Evolutionary conservation across 2,329 filamentous ascomycete species (phyloP).

Genomic region (Fonsecaea pugnacius): DNA sequence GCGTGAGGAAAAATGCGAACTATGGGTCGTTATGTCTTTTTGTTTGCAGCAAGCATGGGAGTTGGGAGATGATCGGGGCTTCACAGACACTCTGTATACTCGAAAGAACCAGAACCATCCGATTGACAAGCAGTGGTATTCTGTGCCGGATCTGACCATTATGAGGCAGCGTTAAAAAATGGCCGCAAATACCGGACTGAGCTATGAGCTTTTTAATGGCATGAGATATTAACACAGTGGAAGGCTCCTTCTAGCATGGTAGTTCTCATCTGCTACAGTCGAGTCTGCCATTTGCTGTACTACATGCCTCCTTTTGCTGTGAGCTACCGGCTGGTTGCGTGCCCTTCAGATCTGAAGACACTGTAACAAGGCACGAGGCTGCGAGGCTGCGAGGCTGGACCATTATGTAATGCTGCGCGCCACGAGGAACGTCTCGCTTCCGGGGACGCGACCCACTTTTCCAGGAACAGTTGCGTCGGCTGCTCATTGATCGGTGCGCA

Average conservation of each 20-base stretch:
- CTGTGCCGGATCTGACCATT: neutral
- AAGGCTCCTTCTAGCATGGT: neutral
- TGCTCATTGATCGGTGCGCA: neutral
- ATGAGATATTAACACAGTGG: neutral
- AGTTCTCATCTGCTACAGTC: neutral
- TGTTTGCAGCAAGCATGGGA: slow-evolving; percentile 6
- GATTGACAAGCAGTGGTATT: neutral
- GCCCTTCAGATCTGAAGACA: neutral
- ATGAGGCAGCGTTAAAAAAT: neutral
- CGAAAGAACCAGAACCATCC: neutral
- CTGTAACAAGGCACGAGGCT: neutral
- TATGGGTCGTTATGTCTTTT: neutral
- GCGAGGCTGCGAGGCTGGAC: neutral
- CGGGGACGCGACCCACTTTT: slow-evolving; percentile 25
- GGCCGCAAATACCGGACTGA: neutral
- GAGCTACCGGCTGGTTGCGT: too few species aligned
- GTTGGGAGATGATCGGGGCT: slow-evolving; percentile 7
- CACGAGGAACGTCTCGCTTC: slow-evolving; percentile 19
- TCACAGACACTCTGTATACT: neutral
- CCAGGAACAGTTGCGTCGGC: slow-evolving; percentile 20
- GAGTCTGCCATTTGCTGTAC: too few species aligned
- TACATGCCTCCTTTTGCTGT: too few species aligned
- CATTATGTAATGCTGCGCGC: slow-evolving; percentile 12
- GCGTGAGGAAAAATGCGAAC: neutral
- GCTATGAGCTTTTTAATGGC: neutral